Evolutionary conservation across 331 rosid genomes (phyloP).

Genomic region (Acacia concinna): DNA sequence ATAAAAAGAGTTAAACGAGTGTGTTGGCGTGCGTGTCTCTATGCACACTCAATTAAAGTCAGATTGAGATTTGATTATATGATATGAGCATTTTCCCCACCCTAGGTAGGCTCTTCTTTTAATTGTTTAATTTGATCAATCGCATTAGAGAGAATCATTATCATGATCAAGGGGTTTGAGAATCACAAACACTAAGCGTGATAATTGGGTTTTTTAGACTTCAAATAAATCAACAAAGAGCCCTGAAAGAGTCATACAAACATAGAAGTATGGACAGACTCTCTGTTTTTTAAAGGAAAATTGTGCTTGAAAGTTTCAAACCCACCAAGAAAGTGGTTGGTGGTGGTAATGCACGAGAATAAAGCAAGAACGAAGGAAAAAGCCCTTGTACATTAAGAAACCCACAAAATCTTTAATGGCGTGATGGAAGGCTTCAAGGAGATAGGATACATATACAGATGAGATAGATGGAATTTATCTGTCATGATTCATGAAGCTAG

Average conservation of each 20-base stretch:
- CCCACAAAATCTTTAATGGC: slow-evolving; percentile 42
- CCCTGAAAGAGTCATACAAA: slow-evolving; percentile 58
- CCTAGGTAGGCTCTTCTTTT: slow-evolving; percentile 31
- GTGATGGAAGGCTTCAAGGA: slow-evolving; percentile 32
- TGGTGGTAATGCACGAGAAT: slow-evolving; percentile 56
- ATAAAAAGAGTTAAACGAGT: not conserved
- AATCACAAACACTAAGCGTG: slow-evolving; percentile 42
- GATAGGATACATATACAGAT: slow-evolving; percentile 2
- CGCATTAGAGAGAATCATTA: slow-evolving; percentile 55
- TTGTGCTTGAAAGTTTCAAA: slow-evolving; percentile 57
- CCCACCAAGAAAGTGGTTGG: slow-evolving; percentile 63
- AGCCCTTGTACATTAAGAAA: slow-evolving; percentile 55
- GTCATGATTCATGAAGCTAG: slow-evolving; percentile 47
- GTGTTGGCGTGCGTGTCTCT: not conserved
- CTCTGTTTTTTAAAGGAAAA: slow-evolving; percentile 47
- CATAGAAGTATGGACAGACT: slow-evolving; percentile 52
- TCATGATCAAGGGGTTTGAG: slow-evolving; percentile 38
- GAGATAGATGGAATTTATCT: slow-evolving; percentile 46
- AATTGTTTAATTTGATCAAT: slow-evolving; percentile 24
- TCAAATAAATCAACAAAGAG: slow-evolving; percentile 34
- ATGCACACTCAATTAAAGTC: slow-evolving; percentile 21
- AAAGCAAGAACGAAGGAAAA: slow-evolving; percentile 53
- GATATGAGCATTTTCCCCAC: slow-evolving; percentile 38
- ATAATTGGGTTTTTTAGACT: slow-evolving; percentile 61
- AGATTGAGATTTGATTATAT: slow-evolving; percentile 42